A percentile compares a stretch with the other conserved stretches of the same genome.
phyloP scores from a whole-genome alignment of 2,329 filamentous ascomycete species.

The Scedosporium apiospermum region DNA sequence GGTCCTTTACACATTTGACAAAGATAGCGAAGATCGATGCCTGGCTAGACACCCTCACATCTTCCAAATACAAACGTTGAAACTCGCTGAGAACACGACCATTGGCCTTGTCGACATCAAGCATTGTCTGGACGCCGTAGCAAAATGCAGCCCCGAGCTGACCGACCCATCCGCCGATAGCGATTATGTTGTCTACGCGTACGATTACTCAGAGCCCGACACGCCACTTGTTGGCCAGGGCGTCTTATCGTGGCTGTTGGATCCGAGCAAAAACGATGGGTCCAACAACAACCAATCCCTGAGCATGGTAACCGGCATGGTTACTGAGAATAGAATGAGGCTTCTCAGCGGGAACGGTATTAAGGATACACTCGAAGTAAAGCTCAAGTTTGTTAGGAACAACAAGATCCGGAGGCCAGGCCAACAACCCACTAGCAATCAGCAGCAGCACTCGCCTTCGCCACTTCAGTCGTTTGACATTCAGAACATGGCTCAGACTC shows the following conservation, averaged over 20 bases:
- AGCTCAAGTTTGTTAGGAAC: constrained; percentile 74
- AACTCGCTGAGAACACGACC: constrained; percentile 66
- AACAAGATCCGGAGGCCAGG: constrained; percentile 39
- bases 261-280: constrained; percentile 10
- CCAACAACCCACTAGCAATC: constrained; percentile 11
- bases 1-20: constrained; percentile 93
- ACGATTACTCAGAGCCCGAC: constrained; percentile 93
- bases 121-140: constrained; percentile 76
- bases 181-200: constrained; percentile 95
- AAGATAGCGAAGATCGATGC: constrained; percentile 78
- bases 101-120: constrained; percentile 85
- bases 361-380: constrained; percentile 87
- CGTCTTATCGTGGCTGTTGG: constrained; percentile 79
- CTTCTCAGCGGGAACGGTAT: constrained; percentile 70
- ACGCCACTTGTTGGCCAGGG: constrained; percentile 90
- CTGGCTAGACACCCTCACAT: constrained; percentile 76
- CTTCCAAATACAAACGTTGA: constrained; percentile 69
- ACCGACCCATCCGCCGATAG: constrained; percentile 36
- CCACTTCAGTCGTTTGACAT: constrained; percentile 11
- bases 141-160: constrained; percentile 66
- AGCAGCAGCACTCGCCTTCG: neutral
- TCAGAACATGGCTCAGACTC: constrained; percentile 6
- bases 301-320: constrained; percentile 77
- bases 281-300: constrained; percentile 25
- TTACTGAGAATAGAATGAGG: constrained; percentile 76